These are phyloP conservation scores for Phytophthora pistaciae DNA, from an alignment of 352 stramenopile genomes.

Conservation along the genomic window DNA sequence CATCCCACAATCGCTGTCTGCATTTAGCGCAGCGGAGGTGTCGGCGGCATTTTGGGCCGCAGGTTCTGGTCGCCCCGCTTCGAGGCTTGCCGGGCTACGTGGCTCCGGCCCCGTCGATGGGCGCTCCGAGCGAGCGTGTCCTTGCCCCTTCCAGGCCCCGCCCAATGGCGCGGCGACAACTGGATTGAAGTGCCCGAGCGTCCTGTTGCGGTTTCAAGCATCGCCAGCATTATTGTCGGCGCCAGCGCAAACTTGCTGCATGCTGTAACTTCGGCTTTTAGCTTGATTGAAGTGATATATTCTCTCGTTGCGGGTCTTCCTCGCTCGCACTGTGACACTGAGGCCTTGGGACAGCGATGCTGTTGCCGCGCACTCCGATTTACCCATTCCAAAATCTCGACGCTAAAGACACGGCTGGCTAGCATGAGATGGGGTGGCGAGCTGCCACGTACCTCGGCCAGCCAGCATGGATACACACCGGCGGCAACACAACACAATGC, in stretches of 20 bases:
- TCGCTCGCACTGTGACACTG: slow-evolving; percentile 1
- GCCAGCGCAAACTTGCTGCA: neutral
- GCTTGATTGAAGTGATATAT: no score
- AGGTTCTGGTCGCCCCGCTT: neutral
- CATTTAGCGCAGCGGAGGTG: neutral
- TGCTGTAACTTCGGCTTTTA: neutral
- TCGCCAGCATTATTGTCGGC: neutral
- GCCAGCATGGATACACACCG: neutral
- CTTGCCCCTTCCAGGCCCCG: slow-evolving; percentile 12
- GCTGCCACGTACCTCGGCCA: neutral
- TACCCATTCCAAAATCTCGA: slow-evolving; percentile 8
- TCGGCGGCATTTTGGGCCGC: neutral
- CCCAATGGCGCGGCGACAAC: slow-evolving; percentile 31
- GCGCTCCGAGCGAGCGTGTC: slow-evolving; percentile 10
- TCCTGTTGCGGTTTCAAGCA: slow-evolving; percentile 10
- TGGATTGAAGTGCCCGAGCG: slow-evolving; percentile 30
- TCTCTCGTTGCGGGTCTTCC: neutral
- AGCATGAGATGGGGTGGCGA: slow-evolving; percentile 16
- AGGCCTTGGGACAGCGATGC: neutral
- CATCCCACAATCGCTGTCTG: slow-evolving; percentile 21
- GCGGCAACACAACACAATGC: neutral
- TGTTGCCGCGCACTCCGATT: neutral
- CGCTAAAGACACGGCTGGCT: slow-evolving; percentile 10
- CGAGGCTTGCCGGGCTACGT: neutral
- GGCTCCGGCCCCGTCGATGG: neutral